Conservation (phyloP, 2,329 filamentous ascomycete species). For the Sporothrix protearum region DNA sequence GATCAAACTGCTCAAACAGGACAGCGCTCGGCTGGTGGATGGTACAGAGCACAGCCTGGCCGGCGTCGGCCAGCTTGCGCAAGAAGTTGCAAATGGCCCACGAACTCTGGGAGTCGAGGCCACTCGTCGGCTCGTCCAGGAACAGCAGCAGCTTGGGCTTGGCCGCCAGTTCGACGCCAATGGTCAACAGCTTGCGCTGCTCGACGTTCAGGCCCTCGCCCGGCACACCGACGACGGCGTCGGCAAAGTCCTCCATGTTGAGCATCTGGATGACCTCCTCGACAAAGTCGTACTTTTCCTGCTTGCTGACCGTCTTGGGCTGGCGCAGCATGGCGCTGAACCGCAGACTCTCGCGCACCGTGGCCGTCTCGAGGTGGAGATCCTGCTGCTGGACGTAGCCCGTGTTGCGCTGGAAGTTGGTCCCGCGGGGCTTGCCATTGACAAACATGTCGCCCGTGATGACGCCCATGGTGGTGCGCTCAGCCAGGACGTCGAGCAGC, state of each 20-base stretch:
- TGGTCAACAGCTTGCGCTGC: constrained; percentile 70
- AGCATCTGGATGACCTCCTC: constrained; percentile 87
- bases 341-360: constrained; percentile 80
- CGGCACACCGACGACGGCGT: constrained; percentile 71
- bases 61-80: constrained; percentile 51
- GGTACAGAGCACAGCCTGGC: constrained; percentile 34
- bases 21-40: constrained; percentile 29
- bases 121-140: constrained; percentile 59
- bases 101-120: constrained; percentile 60
- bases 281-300: constrained; percentile 82
- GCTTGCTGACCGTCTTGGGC: constrained; percentile 64
- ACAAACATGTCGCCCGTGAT: constrained; percentile 78
- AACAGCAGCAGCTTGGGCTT: constrained; percentile 68
- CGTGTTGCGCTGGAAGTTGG: constrained; percentile 85
- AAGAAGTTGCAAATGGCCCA: constrained; percentile 63
- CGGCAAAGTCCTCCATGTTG: constrained; percentile 86
- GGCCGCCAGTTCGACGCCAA: constrained; percentile 92
- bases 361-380: constrained; percentile 77
- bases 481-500: constrained; percentile 79
- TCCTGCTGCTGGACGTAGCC: constrained; percentile 93
- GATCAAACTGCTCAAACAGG: constrained; percentile 28
- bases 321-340: constrained; percentile 86
- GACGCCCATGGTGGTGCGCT: constrained; percentile 82
- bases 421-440: constrained; percentile 63
- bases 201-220: constrained; percentile 67